Conservation (phyloP, 2,329 filamentous ascomycete species). For the Xylariaceae sp. region DNA sequence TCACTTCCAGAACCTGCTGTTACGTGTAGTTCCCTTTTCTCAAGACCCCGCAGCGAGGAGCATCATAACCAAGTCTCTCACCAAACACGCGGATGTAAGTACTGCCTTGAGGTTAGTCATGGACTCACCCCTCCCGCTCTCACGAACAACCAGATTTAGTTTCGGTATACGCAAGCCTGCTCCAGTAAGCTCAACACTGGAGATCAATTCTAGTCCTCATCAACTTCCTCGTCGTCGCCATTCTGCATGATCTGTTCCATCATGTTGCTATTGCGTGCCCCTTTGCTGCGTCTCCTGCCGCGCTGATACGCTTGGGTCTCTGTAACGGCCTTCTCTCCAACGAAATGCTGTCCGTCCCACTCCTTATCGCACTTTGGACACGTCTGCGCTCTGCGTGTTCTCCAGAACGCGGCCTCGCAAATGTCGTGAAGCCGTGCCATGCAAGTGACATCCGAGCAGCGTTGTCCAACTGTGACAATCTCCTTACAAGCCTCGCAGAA, state of each 20-base stretch:
- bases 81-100: no score
- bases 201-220: slow-evolving; percentile 25
- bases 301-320: slow-evolving; percentile 46
- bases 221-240: slow-evolving; percentile 23
- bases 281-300: slow-evolving; percentile 33
- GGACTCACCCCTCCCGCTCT: no score
- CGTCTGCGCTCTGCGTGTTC: slow-evolving; percentile 53
- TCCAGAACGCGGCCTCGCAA: slow-evolving; percentile 71
- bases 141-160: no score
- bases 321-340: slow-evolving; percentile 55
- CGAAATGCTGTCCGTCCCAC: slow-evolving; percentile 47
- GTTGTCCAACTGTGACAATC: slow-evolving; percentile 78
- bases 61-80: no score
- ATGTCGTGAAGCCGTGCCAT: slow-evolving; percentile 69
- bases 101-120: no score
- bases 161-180: background rate
- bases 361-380: slow-evolving; percentile 59
- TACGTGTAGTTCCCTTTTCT: no score
- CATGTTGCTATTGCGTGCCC: slow-evolving; percentile 29
- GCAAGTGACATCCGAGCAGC: slow-evolving; percentile 68
- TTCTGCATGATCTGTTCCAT: slow-evolving; percentile 30
- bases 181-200: slow-evolving; percentile 22
- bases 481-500: slow-evolving; percentile 85
- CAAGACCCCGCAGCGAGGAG: no score
- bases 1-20: no score